These are phyloP conservation scores for Plasmodium sp. DNA, from an alignment of 169 alveolate genomes.

Conservation along the genomic window DNA sequence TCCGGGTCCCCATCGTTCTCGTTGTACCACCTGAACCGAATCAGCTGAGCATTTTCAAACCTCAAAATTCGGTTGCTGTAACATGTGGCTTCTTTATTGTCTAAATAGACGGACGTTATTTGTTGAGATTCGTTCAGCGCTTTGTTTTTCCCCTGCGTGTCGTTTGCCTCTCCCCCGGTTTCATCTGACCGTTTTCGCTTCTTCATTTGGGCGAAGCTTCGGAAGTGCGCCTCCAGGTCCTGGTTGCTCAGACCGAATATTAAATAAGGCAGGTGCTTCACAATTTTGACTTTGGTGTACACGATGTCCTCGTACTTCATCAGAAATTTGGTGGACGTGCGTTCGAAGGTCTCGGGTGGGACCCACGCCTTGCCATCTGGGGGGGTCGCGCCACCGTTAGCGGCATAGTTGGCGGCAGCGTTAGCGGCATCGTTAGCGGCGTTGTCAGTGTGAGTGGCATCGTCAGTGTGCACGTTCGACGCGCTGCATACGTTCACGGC, in stretches of 20 bases:
- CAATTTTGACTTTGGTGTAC: slow-evolving; percentile 83
- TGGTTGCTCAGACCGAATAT: slow-evolving; percentile 82
- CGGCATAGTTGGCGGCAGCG: not conserved
- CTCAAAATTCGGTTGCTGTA: slow-evolving; percentile 81
- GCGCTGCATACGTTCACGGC: not conserved
- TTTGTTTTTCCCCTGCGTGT: not conserved
- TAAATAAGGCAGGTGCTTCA: slow-evolving; percentile 84
- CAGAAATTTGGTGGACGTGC: slow-evolving; percentile 85
- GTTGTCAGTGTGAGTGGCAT: no score
- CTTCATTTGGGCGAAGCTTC: slow-evolving; percentile 45
- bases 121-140: slow-evolving; percentile 80
- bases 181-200: not conserved
- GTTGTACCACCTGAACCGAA: slow-evolving; percentile 87
- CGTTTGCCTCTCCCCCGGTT: not conserved
- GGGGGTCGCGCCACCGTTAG: not conserved
- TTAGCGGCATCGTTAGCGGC: no score
- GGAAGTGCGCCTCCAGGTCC: slow-evolving; percentile 77
- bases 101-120: slow-evolving; percentile 85
- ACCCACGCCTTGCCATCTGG: slow-evolving; percentile 71
- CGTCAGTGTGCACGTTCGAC: no score
- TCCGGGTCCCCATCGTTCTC: slow-evolving; percentile 80
- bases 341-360: slow-evolving; percentile 86
- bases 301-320: slow-evolving; percentile 82
- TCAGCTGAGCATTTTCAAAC: slow-evolving; percentile 84
- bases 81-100: slow-evolving; percentile 79